Percentiles rank a stretch among this genome's conserved stretches.
Evolutionary conservation across 129 eudicot genomes (phyloP).

Genomic region (Daucus carota): DH1_v3.0 NC_030386.2:36404501-36405000

Average conservation of each 20-base stretch:
- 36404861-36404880: background rate
- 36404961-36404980: slow-evolving; percentile 92
- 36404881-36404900: background rate
- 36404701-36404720: slow-evolving; percentile 87
- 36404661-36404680: slow-evolving; percentile 74
- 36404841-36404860: background rate
- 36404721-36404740: slow-evolving; percentile 48
- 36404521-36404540: background rate
- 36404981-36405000: slow-evolving; percentile 95
- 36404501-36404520: background rate
- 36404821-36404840: background rate
- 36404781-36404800: background rate
- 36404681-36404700: slow-evolving; percentile 95
- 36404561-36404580: slow-evolving; percentile 85
- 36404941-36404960: slow-evolving; percentile 84
- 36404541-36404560: slow-evolving; percentile 15
- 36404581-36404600: slow-evolving; percentile 88
- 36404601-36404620: slow-evolving; percentile 91
- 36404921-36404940: slow-evolving; percentile 58
- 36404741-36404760: slow-evolving; percentile 73
- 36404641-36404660: slow-evolving; percentile 90
- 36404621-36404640: slow-evolving; percentile 64
- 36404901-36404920: slow-evolving; percentile 13
- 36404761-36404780: slow-evolving; percentile 40
- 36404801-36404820: background rate